Evolutionary conservation across 345 rosid species (phyloP), one percentile per base, ranked within the genome.

Genomic region (Dipteronia dyeriana): DNA sequence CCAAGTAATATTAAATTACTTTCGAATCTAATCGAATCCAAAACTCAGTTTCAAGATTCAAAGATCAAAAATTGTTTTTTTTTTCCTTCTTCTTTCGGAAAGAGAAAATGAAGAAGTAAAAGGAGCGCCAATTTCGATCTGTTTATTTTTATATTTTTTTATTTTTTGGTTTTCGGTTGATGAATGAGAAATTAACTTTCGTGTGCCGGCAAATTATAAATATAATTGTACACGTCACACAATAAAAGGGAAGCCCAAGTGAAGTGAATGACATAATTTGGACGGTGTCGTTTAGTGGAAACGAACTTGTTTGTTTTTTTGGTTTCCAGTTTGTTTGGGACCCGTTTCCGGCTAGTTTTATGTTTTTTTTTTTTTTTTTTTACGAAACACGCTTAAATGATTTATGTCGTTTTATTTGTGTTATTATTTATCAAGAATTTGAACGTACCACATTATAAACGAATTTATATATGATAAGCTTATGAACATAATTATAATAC

Each of bases 51-150:
- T 61, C 22, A 39, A 26, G 73, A 81, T 80, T 73, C 60, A 64
- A 60, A 68, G n/a, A 53, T 53, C 2, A 66, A 39, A 38, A 22
- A 2, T 11, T 31, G 45, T 9, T 16, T 38, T n/a, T 31, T 22
- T 53, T 53, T 68, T 77, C 23, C 0, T 57, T 26, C 7, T 45
- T 45, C 12, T 41, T 59, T 12, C 3, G 25, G 71, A 62, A 49
- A 66, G 14, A 23, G 12, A 47, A 17, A 67, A 23, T 53, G 59
- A 26, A 9, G 14, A 26, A 63, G 57, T n/a, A 63, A 81, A 85
- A 77, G 87, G 85, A 74, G 89, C 92, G 90, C 91, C 87, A 89
- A 85, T 80, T 84, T 83, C 83, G 84, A 79, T 76, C 80, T 49
- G 47, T 19, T 53, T 66, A n/a, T 62, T 78, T 63, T 39, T 63